Evolutionary conservation across 345 rosid species (phyloP).

Genomic region (Noccaea bulbosa): DNA sequence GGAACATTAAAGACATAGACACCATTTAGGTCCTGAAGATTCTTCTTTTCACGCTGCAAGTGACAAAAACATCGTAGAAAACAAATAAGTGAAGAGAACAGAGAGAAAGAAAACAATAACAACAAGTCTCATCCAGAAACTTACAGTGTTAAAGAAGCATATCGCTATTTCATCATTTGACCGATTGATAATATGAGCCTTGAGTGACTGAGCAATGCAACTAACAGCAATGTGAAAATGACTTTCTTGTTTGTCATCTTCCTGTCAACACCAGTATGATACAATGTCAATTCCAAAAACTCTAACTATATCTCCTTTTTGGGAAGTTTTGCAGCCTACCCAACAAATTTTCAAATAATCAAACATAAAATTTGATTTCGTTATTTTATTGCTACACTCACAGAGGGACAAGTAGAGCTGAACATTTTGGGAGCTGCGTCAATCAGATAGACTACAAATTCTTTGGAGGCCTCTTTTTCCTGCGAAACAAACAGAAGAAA

Average conservation of each 20-base stretch:
- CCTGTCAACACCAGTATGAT: slow-evolving; percentile 50
- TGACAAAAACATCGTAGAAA: slow-evolving; percentile 22
- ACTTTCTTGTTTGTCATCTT: slow-evolving; percentile 60
- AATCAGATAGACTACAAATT: slow-evolving; percentile 71
- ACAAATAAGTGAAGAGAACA: slow-evolving; percentile 10
- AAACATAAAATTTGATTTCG: slow-evolving; percentile 1
- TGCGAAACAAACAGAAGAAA: slow-evolving; percentile 34
- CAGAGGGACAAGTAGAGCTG: slow-evolving; percentile 53
- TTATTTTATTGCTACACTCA: slow-evolving; percentile 41
- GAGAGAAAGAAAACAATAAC: background rate
- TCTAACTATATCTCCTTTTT: background rate
- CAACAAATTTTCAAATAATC: background rate
- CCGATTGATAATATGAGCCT: slow-evolving; percentile 78
- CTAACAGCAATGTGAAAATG: slow-evolving; percentile 76
- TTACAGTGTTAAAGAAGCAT: slow-evolving; percentile 93
- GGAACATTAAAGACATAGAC: slow-evolving; percentile 80
- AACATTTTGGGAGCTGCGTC: slow-evolving; percentile 96
- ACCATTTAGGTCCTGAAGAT: slow-evolving; percentile 77
- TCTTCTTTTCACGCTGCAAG: slow-evolving; percentile 90
- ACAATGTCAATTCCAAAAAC: background rate
- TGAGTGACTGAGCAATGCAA: slow-evolving; percentile 73
- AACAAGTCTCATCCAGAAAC: slow-evolving; percentile 23
- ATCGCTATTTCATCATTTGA: slow-evolving; percentile 86
- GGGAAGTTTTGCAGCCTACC: background rate
- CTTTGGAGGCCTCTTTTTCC: slow-evolving; percentile 71